phyloP scores from a whole-genome alignment of 352 stramenopile species.

The Globisporangium paddicum region DNA sequence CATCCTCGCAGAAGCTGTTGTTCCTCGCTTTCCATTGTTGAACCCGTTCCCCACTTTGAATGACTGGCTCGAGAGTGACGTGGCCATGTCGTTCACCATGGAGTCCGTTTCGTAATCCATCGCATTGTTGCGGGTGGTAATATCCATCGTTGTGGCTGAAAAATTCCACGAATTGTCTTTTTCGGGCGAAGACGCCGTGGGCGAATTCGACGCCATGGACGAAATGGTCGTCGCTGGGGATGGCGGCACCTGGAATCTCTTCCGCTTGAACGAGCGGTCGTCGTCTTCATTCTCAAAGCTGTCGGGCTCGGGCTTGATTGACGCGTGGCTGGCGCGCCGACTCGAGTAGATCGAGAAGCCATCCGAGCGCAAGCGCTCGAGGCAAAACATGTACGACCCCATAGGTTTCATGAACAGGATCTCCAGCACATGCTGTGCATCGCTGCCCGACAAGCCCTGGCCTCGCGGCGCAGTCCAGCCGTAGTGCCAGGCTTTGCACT shows the following conservation, averaged over 20 bases:
- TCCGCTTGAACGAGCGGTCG: slow-evolving; percentile 52
- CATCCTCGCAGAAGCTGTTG: not conserved
- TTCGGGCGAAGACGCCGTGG: slow-evolving; percentile 37
- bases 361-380: slow-evolving; percentile 73
- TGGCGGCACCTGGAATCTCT: slow-evolving; percentile 33
- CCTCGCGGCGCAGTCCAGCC: slow-evolving; percentile 77
- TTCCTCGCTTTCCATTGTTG: not conserved
- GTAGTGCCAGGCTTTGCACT: slow-evolving; percentile 89
- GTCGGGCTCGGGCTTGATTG: slow-evolving; percentile 47
- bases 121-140: not conserved
- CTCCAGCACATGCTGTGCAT: slow-evolving; percentile 75
- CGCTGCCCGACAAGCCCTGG: slow-evolving; percentile 67
- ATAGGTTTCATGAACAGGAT: slow-evolving; percentile 83
- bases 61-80: slow-evolving; percentile 6
- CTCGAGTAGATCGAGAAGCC: slow-evolving; percentile 80
- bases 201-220: slow-evolving; percentile 24
- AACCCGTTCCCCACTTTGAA: slow-evolving; percentile 41
- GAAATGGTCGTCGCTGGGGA: slow-evolving; percentile 27
- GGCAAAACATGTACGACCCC: slow-evolving; percentile 76
- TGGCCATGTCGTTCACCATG: slow-evolving; percentile 4
- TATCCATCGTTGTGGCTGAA: not conserved
- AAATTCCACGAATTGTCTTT: slow-evolving; percentile 21
- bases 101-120: slow-evolving; percentile 19
- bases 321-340: slow-evolving; percentile 56
- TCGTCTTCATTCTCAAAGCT: slow-evolving; percentile 47